These are phyloP conservation scores for Penicillium arizonense DNA, from an alignment of 495 filamentous ascomycete species.

Conservation along the genomic window DNA sequence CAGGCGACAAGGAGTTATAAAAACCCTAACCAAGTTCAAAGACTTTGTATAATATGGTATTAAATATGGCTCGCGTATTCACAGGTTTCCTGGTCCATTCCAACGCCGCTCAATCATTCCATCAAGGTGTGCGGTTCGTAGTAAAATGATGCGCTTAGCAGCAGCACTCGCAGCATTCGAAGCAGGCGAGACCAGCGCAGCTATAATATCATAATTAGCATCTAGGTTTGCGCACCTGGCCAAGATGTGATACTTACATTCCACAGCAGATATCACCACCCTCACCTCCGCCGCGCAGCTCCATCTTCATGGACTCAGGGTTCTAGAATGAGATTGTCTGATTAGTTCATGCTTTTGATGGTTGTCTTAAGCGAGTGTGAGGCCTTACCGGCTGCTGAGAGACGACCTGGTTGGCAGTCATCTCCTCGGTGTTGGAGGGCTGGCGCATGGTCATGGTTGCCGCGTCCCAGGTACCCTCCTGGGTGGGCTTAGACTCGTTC, in stretches of 20 bases:
- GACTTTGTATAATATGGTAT: neutral
- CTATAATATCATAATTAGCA: neutral
- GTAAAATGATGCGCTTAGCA: neutral
- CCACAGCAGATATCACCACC: slow-evolving; percentile 9
- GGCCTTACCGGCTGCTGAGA: slow-evolving; percentile 3
- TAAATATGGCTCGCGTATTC: neutral
- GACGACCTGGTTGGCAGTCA: slow-evolving; percentile 1
- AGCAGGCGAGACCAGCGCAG: slow-evolving; percentile 6
- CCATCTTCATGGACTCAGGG: slow-evolving; percentile 7
- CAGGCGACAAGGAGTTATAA: no score
- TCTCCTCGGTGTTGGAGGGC: slow-evolving; percentile 1
- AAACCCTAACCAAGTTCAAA: no score
- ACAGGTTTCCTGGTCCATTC: neutral
- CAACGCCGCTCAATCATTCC: neutral
- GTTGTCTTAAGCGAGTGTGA: neutral
- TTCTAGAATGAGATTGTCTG: neutral
- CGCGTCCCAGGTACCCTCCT: slow-evolving; percentile 4
- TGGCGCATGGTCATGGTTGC: slow-evolving; percentile 5
- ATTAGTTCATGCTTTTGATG: neutral
- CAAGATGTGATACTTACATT: neutral
- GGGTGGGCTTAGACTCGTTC: neutral
- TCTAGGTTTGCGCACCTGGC: neutral
- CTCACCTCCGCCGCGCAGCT: slow-evolving; percentile 6
- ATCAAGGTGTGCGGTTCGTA: neutral
- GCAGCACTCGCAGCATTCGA: slow-evolving; percentile 11